phyloP scores from a whole-genome alignment of 768 basidiomycete genomes.

The Xanthoconium purpureum region DNA sequence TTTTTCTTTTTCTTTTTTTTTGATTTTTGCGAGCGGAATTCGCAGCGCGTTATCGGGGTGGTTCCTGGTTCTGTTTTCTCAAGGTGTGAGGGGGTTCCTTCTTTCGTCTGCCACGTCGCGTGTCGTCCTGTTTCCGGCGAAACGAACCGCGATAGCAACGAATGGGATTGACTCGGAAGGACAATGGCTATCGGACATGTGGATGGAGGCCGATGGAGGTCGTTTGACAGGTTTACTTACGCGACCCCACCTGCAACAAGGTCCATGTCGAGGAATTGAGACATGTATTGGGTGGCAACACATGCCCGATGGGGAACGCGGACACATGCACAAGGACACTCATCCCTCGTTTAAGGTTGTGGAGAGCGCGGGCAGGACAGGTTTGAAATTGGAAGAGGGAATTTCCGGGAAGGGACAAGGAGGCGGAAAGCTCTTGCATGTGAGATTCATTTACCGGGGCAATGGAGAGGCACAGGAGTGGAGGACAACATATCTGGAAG shows the following conservation, averaged over 20 bases:
- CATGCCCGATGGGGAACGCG: slow-evolving; percentile 8
- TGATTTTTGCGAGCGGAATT: background rate
- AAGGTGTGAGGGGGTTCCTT: background rate
- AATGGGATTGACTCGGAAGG: slow-evolving; percentile 1
- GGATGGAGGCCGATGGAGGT: slow-evolving; percentile 1
- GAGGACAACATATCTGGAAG: slow-evolving; percentile 29
- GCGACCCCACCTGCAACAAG: slow-evolving; percentile 14
- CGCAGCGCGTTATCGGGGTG: background rate
- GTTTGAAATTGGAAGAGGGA: slow-evolving; percentile 24
- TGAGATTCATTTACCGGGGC: slow-evolving; percentile 12
- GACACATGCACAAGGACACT: slow-evolving; percentile 10
- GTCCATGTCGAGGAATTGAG: slow-evolving; percentile 24
- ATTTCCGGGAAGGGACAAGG: slow-evolving; percentile 14
- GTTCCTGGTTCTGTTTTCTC: background rate
- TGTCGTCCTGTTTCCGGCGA: slow-evolving; percentile 10
- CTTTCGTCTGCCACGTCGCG: slow-evolving; percentile 8
- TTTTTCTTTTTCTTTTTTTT: too few relatives aligned
- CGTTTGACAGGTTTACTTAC: slow-evolving; percentile 7
- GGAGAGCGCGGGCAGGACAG: slow-evolving; percentile 5
- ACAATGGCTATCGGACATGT: slow-evolving; percentile 1
- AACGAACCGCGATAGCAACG: slow-evolving; percentile 1
- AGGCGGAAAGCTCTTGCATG: slow-evolving; percentile 8
- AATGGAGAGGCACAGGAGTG: slow-evolving; percentile 21
- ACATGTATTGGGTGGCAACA: slow-evolving; percentile 3
- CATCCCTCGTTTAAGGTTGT: slow-evolving; percentile 15